Evolutionary conservation across 306 rosid species (phyloP).

Genomic region (Cicer chorassanicum): DNA sequence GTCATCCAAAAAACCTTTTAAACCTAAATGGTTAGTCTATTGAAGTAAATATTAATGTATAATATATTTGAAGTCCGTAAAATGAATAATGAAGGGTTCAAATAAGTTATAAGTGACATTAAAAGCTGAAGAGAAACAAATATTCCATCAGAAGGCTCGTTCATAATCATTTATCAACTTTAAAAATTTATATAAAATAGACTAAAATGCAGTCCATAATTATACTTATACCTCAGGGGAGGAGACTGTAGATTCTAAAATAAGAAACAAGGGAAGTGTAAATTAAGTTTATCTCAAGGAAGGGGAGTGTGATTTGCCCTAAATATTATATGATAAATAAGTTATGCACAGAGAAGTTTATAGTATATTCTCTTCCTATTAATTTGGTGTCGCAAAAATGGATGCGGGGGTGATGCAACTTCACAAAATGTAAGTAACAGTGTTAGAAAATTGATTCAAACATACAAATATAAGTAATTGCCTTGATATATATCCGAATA

Average conservation of each 20-base stretch:
- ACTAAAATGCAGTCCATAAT: neutral
- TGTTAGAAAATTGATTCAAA: conserved; percentile 21
- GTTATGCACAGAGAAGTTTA: conserved; percentile 14
- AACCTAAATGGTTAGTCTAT: no score
- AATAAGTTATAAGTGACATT: no score
- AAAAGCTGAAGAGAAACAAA: no score
- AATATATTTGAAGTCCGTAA: no score
- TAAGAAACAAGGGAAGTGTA: neutral
- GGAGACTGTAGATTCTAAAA: neutral
- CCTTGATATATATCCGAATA: conserved; percentile 39
- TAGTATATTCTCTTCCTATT: conserved; percentile 5
- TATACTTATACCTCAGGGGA: neutral
- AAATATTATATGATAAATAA: conserved; percentile 5
- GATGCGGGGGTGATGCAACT: neutral
- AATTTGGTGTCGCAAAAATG: neutral
- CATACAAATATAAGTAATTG: conserved; percentile 9
- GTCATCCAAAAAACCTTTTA: no score
- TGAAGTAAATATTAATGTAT: no score
- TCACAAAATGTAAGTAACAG: neutral
- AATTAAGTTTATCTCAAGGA: neutral
- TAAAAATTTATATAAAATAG: neutral
- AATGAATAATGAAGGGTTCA: no score
- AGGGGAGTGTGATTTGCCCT: neutral
- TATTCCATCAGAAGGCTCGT: no score
- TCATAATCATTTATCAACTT: no score